Conservation (phyloP, 768 basidiomycete genomes). For the Pulveroboletus sp. region DNA sequence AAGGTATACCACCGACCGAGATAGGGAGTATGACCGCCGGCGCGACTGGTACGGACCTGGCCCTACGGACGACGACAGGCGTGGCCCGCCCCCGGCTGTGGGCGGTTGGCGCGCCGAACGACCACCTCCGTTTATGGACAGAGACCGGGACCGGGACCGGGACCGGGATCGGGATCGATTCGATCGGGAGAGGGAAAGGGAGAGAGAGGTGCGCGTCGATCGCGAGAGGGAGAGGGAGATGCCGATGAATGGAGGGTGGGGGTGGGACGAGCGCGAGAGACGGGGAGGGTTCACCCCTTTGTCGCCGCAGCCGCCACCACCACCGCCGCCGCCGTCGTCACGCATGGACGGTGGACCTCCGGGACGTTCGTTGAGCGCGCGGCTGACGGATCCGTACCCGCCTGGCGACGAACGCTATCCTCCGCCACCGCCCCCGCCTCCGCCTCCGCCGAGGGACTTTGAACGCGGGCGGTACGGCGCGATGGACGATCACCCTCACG, state of each 20-base stretch:
- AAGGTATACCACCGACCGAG: conserved; percentile 28
- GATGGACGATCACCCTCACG: conserved; percentile 8
- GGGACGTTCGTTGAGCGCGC: conserved; percentile 26
- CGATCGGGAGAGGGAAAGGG: no score
- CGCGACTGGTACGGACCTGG: conserved; percentile 32
- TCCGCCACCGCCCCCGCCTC: conserved; percentile 7
- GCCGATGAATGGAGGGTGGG: background rate
- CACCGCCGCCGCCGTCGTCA: no score
- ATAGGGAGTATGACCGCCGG: conserved; percentile 32
- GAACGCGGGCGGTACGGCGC: conserved; percentile 29
- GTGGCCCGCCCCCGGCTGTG: conserved; percentile 16
- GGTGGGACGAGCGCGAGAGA: conserved; percentile 43
- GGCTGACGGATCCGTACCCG: conserved; percentile 28
- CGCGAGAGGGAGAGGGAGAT: no score
- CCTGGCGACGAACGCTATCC: conserved; percentile 26
- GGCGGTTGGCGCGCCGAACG: conserved; percentile 33
- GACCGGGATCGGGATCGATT: conserved; percentile 30
- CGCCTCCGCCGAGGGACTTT: conserved; percentile 19
- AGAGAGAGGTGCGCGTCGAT: no score
- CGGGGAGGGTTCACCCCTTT: conserved; percentile 24
- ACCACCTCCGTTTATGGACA: conserved; percentile 25
- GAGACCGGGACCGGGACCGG: conserved; percentile 40
- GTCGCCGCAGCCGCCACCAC: conserved; percentile 14
- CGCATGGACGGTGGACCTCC: no score
- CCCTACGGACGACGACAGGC: conserved; percentile 43